Evolutionary conservation across 495 filamentous ascomycete species (phyloP).

Genomic region (Hypoxylon lenormandii): DNA sequence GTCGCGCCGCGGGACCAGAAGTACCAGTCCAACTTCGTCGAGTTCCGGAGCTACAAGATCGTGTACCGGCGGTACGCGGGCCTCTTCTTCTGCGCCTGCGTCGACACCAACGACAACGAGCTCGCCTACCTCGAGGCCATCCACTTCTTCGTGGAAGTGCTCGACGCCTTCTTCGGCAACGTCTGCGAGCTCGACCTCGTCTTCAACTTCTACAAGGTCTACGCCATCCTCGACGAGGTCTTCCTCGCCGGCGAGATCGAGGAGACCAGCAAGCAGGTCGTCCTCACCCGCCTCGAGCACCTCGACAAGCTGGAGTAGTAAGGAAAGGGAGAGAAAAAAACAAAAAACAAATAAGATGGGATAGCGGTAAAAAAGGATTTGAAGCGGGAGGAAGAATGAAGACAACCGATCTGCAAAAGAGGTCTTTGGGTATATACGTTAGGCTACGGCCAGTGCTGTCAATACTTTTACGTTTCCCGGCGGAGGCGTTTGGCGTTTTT

Average conservation of each 20-base stretch:
- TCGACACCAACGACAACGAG: constrained; percentile 99
- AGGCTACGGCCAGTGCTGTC: not conserved
- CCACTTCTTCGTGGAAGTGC: constrained; percentile 98
- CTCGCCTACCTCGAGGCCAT: constrained; percentile 96
- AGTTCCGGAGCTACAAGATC: constrained; percentile 91
- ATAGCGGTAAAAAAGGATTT: not conserved
- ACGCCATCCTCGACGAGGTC: constrained; percentile 97
- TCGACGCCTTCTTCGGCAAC: constrained; percentile 98
- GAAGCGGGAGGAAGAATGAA: too few relatives aligned
- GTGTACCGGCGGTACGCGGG: constrained; percentile 97
- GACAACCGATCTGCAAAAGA: too few relatives aligned
- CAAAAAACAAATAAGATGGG: not conserved
- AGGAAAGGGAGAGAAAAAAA: not conserved
- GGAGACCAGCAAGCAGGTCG: constrained; percentile 98
- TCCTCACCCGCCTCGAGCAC: constrained; percentile 92
- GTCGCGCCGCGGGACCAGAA: constrained; percentile 98
- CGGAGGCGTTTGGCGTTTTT: constrained; percentile 38
- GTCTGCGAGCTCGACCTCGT: constrained; percentile 99
- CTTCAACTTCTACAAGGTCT: constrained; percentile 93
- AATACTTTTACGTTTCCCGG: constrained; percentile 17
- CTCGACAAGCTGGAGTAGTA: constrained; percentile 91
- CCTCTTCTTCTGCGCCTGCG: constrained; percentile 98
- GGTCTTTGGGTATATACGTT: constrained; percentile 10
- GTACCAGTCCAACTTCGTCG: constrained; percentile 99
- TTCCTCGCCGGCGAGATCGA: constrained; percentile 96